Base-by-base conservation (phyloP, 139 green algal species). In the Chlamydomonas urium region DNA sequence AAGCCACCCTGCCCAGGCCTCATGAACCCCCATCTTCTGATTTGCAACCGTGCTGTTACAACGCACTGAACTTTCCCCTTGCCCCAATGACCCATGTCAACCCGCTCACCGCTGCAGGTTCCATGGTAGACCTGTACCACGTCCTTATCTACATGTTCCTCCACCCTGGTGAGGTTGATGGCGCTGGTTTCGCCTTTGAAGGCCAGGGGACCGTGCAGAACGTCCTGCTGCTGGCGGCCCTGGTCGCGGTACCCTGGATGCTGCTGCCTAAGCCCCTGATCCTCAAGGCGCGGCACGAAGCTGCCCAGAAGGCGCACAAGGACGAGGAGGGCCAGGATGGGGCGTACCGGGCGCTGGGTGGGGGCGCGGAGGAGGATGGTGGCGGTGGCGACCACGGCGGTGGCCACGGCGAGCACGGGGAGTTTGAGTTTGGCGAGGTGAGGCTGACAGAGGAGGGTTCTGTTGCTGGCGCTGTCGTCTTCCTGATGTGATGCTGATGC, bases 81-180 rank as follows among this genome's bases (percentile, higher is more conserved):
- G n/a, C n/a, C n/a, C n/a, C n/a, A n/a, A n/a, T n/a, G n/a, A n/a
- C n/a, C n/a, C n/a, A n/a, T n/a, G n/a, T n/a, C n/a, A n/a, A n/a
- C n/a, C n/a, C n/a, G n/a, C n/a, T n/a, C n/a, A n/a, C n/a, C n/a
- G n/a, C n/a, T n/a, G 90, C 17, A n/a, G n/a, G n/a, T n/a, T n/a
- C n/a, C n/a, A n/a, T n/a, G n/a, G n/a, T n/a, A n/a, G 93, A 98
- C 81, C 86, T 98, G 45, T 98, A 98, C 81, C 90, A 96, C 71
- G 85, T 97, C 63, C 90, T 98, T 81, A 98, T 98, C 84, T 93
- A 97, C 89, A 97, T 98, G 94, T 98, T 98, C 85, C 89, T 98
- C 17, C 75, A 48, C 23, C 94, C 94, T 4, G 86, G 86, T 50
- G 77, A 88, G 36, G 79, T 88, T 3, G 81, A 90, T 21, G 47